These are phyloP conservation scores for Penstemon eatonii DNA, from an alignment of 257 asterid species.

Conservation along the genomic window DNA sequence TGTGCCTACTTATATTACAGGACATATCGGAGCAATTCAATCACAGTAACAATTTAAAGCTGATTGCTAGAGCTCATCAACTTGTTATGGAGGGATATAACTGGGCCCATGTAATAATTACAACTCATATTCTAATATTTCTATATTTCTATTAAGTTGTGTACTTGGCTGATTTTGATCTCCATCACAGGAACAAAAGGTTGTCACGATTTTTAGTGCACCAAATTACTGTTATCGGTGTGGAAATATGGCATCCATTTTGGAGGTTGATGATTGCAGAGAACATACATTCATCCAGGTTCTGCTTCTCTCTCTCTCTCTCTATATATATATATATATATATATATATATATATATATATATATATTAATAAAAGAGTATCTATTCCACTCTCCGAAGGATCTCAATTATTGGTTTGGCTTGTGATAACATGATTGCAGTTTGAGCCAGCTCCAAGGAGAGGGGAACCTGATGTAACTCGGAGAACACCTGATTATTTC, in stretches of 20 bases:
- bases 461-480: slow-evolving; percentile 77
- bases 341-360: no score
- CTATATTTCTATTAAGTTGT: no score
- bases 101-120: slow-evolving; percentile 74
- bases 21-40: slow-evolving; percentile 87
- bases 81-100: slow-evolving; percentile 92
- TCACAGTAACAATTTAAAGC: slow-evolving; percentile 70
- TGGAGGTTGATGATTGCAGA: slow-evolving; percentile 80
- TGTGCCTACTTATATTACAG: slow-evolving; percentile 32
- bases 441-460: slow-evolving; percentile 88
- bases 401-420: no score
- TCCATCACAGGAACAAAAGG: slow-evolving; percentile 67
- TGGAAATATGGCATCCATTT: slow-evolving; percentile 83
- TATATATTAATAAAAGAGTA: no score
- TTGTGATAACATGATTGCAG: slow-evolving; percentile 36
- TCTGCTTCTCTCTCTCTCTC: slow-evolving; percentile 4
- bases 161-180: no score
- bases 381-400: no score
- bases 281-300: slow-evolving; percentile 81
- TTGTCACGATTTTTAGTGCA: slow-evolving; percentile 78
- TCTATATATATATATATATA: not conserved
- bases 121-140: not conserved
- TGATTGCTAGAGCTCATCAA: slow-evolving; percentile 89
- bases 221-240: slow-evolving; percentile 87
- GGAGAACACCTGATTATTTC: slow-evolving; percentile 80